phyloP scores from a whole-genome alignment of 805 yeast genomes.

The Barnettozyma siamensis region DNA sequence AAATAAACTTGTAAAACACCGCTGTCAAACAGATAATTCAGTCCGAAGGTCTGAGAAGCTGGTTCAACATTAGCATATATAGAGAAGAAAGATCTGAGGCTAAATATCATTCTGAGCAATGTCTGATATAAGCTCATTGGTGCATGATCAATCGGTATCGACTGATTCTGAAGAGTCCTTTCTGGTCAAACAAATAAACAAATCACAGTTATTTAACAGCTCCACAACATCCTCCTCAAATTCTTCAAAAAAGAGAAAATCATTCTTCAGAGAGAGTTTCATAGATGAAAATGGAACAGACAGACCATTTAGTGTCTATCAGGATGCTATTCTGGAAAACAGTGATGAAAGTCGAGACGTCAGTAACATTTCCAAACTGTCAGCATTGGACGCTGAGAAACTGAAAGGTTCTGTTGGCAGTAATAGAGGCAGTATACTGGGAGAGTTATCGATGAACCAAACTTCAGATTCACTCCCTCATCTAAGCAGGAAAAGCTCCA shows the following conservation, averaged over 20 bases:
- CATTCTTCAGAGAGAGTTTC: conserved; percentile 22
- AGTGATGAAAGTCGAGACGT: conserved; percentile 18
- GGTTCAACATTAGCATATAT: no score
- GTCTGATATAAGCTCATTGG: conserved; percentile 8
- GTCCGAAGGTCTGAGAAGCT: no score
- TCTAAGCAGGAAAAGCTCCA: conserved; percentile 4
- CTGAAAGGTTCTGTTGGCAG: background rate
- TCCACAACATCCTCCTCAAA: conserved; percentile 9
- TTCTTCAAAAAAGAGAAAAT: conserved; percentile 13
- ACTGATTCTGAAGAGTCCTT: conserved; percentile 27
- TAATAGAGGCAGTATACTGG: conserved; percentile 9
- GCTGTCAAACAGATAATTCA: no score
- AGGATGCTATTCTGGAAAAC: conserved; percentile 21
- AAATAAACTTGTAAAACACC: background rate
- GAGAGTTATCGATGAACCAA: conserved; percentile 8
- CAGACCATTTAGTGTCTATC: conserved; percentile 20
- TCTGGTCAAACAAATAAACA: conserved; percentile 23
- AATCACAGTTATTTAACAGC: conserved; percentile 21
- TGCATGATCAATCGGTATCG: conserved; percentile 18
- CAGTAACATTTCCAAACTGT: conserved; percentile 15
- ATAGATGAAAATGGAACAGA: conserved; percentile 22
- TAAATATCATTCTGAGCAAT: no score
- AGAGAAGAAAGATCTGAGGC: no score
- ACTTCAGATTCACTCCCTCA: background rate
- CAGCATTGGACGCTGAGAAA: conserved; percentile 16